phyloP scores from a whole-genome alignment of 257 asterid genomes.

The Ajuga chamaepitys region DNA sequence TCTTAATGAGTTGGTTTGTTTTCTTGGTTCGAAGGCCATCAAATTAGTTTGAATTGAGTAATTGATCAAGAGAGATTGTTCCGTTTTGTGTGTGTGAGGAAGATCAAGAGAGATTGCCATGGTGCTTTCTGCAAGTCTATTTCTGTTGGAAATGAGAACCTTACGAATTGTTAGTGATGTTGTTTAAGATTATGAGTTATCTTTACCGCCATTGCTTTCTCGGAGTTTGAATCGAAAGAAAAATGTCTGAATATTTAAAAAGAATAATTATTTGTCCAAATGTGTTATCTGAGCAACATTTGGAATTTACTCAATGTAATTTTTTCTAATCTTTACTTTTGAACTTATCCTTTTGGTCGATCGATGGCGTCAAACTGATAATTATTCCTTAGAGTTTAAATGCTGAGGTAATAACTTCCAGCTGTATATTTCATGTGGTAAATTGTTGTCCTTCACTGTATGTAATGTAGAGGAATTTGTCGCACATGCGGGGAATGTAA shows the following conservation, averaged over 20 bases:
- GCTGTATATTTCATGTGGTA: not conserved
- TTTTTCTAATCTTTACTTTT: not conserved
- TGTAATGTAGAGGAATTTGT: conserved; percentile 82
- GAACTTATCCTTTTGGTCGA: not conserved
- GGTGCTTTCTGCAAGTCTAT: not conserved
- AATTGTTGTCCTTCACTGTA: conserved; percentile 54
- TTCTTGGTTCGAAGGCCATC: not conserved
- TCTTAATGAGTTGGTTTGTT: not conserved
- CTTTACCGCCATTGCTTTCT: not conserved
- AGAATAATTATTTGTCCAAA: not conserved
- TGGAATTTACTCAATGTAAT: not conserved
- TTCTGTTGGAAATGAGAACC: not conserved
- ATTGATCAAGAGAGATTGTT: not conserved
- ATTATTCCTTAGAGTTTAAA: not conserved
- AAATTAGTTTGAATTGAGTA: not conserved
- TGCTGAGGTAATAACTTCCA: not conserved
- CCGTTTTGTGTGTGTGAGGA: too few species aligned
- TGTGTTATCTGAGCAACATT: not conserved
- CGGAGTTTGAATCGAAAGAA: not conserved
- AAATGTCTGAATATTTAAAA: not conserved
- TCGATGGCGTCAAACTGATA: not conserved
- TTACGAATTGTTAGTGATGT: not conserved
- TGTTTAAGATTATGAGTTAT: conserved; percentile 8
- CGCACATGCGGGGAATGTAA: conserved; percentile 96
- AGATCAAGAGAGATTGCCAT: not conserved